Evolutionary conservation across 257 asterid species (phyloP).

Genomic region (Linderniella brevidens): DNA sequence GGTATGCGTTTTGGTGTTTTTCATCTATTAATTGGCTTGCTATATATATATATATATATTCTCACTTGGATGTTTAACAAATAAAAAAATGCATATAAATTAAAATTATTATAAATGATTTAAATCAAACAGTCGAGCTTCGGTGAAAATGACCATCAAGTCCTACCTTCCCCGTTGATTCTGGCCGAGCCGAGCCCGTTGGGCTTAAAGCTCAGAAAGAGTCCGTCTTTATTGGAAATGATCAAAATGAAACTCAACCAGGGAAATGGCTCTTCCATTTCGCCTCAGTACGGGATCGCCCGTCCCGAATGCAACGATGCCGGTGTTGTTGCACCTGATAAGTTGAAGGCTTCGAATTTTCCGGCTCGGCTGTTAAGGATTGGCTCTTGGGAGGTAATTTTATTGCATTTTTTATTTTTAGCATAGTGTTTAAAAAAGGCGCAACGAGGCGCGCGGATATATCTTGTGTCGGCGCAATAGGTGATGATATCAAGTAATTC

Average conservation of each 20-base stretch:
- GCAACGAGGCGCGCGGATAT: too few relatives aligned
- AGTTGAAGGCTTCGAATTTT: not conserved
- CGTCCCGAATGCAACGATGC: not conserved
- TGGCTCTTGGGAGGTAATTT: conserved; percentile 1
- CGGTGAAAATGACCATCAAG: not conserved
- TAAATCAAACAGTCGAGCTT: too few relatives aligned
- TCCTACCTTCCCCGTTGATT: not conserved
- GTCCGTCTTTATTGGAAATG: not conserved
- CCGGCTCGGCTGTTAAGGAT: not conserved
- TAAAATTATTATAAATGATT: too few relatives aligned
- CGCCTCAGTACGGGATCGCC: not conserved
- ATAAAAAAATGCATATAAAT: too few relatives aligned
- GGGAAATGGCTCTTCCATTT: not conserved
- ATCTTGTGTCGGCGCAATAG: too few relatives aligned
- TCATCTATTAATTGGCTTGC: too few relatives aligned
- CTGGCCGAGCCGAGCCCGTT: not conserved
- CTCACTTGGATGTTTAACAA: too few relatives aligned
- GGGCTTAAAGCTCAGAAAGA: not conserved
- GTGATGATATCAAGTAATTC: too few relatives aligned
- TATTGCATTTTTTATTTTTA: too few relatives aligned
- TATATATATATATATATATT: too few relatives aligned
- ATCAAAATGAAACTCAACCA: not conserved
- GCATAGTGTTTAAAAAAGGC: too few relatives aligned
- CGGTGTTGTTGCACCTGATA: not conserved
- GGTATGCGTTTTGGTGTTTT: too few relatives aligned